These are phyloP conservation scores for Candida ficus DNA, from an alignment of 805 yeast genomes.

Conservation along the genomic window DNA sequence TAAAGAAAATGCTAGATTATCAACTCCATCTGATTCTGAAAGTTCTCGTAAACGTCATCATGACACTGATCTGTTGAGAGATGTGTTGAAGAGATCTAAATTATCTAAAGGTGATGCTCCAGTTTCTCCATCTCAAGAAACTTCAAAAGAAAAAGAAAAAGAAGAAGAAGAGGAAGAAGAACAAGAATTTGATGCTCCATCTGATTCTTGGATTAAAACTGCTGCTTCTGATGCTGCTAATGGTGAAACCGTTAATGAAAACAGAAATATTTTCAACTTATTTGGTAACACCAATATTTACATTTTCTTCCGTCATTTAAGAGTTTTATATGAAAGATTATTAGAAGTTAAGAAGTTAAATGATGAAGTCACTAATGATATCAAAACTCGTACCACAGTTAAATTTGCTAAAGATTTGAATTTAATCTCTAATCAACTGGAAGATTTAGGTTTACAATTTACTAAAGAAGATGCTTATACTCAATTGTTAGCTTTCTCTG, in stretches of 20 bases:
- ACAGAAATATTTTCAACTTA: slow-evolving; percentile 61
- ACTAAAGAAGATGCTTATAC: slow-evolving; percentile 63
- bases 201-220: slow-evolving; percentile 26
- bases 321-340: slow-evolving; percentile 76
- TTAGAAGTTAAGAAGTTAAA: slow-evolving; percentile 71
- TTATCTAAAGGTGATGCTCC: slow-evolving; percentile 29
- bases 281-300: slow-evolving; percentile 88
- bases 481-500: slow-evolving; percentile 73
- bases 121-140: slow-evolving; percentile 19
- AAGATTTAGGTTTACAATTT: slow-evolving; percentile 74
- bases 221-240: slow-evolving; percentile 20
- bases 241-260: slow-evolving; percentile 24
- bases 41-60: slow-evolving; percentile 31
- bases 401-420: slow-evolving; percentile 86
- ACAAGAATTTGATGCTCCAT: slow-evolving; percentile 17
- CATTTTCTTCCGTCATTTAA: slow-evolving; percentile 81
- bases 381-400: slow-evolving; percentile 55
- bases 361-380: slow-evolving; percentile 65
- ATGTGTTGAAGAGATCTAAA: slow-evolving; percentile 52
- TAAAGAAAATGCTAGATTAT: slow-evolving; percentile 15
- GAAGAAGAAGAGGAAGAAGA: slow-evolving; percentile 24
- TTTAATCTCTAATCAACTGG: slow-evolving; percentile 71
- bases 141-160: not conserved
- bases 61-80: slow-evolving; percentile 51
- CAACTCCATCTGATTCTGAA: slow-evolving; percentile 15